Conservation (phyloP, 352 stramenopile genomes). For the Pythium sukuiense region DNA sequence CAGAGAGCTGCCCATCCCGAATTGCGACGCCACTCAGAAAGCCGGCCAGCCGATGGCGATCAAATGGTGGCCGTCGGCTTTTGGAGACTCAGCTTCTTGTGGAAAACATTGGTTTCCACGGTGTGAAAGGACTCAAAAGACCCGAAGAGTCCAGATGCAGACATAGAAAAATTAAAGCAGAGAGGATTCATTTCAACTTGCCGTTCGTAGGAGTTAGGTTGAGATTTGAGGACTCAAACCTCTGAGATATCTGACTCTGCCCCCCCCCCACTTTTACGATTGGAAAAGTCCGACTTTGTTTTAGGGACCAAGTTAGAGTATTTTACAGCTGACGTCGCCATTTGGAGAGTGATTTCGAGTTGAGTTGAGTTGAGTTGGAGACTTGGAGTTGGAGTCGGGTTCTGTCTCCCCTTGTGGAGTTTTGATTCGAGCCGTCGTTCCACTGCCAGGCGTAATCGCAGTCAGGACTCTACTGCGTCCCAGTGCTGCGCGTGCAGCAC, state of each 20-base stretch:
- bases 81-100: no score
- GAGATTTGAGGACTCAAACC: no score
- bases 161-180: no score
- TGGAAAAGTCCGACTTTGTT: no score
- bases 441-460: background rate
- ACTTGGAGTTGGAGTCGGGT: no score
- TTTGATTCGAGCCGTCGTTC: background rate
- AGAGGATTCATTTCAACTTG: background rate
- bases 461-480: background rate
- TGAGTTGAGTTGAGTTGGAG: no score
- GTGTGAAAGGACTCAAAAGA: background rate
- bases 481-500: background rate
- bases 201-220: background rate
- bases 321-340: no score
- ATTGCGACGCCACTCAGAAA: background rate
- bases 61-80: background rate
- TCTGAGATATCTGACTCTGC: constrained; percentile 7
- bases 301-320: no score
- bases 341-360: no score
- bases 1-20: background rate
- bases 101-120: background rate
- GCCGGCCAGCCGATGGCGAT: background rate
- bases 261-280: background rate
- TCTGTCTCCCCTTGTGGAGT: no score
- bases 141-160: no score